phyloP scores from a whole-genome alignment of 768 basidiomycete genomes.

The Tricholoma terreum region DNA sequence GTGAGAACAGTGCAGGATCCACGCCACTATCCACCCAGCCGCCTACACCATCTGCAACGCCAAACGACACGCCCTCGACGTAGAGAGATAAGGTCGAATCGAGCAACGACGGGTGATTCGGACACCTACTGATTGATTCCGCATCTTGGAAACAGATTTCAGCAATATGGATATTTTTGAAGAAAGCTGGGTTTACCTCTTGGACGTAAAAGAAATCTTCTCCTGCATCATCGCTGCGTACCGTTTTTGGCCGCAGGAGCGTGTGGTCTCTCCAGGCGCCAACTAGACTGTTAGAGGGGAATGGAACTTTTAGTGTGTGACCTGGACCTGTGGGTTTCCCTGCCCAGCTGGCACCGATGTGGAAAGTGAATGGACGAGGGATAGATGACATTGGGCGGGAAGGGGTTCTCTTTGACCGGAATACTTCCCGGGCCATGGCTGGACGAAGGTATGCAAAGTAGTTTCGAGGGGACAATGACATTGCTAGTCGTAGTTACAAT shows the following conservation, averaged over 20 bases:
- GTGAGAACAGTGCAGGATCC: conserved; percentile 88
- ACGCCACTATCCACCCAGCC: conserved; percentile 85
- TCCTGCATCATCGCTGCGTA: conserved; percentile 37
- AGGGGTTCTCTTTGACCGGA: conserved; percentile 6
- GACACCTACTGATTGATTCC: conserved; percentile 67
- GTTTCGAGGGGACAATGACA: conserved; percentile 9
- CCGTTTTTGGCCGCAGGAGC: conserved; percentile 44
- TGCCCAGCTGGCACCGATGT: conserved; percentile 76
- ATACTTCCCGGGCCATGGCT: conserved; percentile 13
- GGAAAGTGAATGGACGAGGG: conserved; percentile 59
- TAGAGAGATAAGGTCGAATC: conserved; percentile 23
- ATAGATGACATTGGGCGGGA: conserved; percentile 16
- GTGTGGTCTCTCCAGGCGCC: conserved; percentile 69
- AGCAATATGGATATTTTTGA: too few relatives aligned
- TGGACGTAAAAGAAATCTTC: conserved; percentile 61
- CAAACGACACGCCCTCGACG: conserved; percentile 71
- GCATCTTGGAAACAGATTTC: too few relatives aligned
- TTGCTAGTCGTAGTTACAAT: not conserved
- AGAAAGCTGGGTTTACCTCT: too few relatives aligned
- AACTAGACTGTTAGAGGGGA: conserved; percentile 54
- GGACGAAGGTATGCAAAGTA: conserved; percentile 5
- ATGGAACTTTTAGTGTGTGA: conserved; percentile 42
- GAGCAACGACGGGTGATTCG: conserved; percentile 22
- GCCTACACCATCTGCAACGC: conserved; percentile 90
- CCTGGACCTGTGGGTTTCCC: conserved; percentile 56